A percentile compares a stretch with the other conserved stretches of the same genome.
Conservation (phyloP, 2,329 filamentous ascomycete genomes). For the Fusarium sp. region DNA sequence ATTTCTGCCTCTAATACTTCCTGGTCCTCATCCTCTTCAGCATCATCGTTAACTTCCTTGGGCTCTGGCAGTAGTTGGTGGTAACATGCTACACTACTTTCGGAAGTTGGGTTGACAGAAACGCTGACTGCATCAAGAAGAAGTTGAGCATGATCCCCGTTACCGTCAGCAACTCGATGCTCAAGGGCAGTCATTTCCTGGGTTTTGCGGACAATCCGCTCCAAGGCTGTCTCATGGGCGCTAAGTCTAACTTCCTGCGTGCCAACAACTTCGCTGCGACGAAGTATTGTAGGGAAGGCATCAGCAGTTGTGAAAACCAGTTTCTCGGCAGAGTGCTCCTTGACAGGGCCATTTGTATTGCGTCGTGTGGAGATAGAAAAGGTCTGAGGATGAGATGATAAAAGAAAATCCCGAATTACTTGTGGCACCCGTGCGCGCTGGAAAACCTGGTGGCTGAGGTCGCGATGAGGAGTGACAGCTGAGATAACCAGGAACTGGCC, state of each 20-base stretch:
- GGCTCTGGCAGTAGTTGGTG: constrained; percentile 73
- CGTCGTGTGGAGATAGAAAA: constrained; percentile 83
- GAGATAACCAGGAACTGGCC: constrained; percentile 90
- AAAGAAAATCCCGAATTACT: constrained; percentile 84
- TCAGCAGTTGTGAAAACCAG: constrained; percentile 84
- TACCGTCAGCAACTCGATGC: constrained; percentile 76
- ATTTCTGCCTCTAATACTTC: constrained; percentile 58
- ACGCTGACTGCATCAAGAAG: constrained; percentile 80
- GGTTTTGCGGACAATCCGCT: constrained; percentile 90
- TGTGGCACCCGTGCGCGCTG: constrained; percentile 87
- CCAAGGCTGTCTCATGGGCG: constrained; percentile 86
- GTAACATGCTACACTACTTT: constrained; percentile 83
- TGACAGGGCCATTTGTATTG: constrained; percentile 72
- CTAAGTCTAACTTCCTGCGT: constrained; percentile 72
- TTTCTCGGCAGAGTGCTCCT: constrained; percentile 84
- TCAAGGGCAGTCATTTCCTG: constrained; percentile 82
- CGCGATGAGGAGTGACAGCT: constrained; percentile 81
- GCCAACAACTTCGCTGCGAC: constrained; percentile 83
- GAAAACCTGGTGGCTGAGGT: constrained; percentile 83
- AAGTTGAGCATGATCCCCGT: constrained; percentile 73
- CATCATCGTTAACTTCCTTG: constrained; percentile 52
- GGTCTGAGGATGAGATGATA: constrained; percentile 78
- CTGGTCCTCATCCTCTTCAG: constrained; percentile 54
- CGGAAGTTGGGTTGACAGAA: constrained; percentile 77
- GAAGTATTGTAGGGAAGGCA: constrained; percentile 88